Conservation (phyloP, 1,139 yeast species). For the Eremothecium coryli region DNA sequence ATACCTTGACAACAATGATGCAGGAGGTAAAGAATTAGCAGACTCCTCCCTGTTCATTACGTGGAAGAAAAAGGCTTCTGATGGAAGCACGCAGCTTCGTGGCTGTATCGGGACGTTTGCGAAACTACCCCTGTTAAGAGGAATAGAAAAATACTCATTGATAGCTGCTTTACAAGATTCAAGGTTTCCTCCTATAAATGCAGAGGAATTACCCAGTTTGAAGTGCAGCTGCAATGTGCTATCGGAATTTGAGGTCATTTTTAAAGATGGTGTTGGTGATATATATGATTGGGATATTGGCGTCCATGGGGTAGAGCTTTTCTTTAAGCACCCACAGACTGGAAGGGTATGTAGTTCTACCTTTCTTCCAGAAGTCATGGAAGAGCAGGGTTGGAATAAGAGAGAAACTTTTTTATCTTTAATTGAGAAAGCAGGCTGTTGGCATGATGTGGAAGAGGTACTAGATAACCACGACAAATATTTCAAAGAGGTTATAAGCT, state of each 20-base stretch:
- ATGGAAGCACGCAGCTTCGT: slow-evolving; percentile 40
- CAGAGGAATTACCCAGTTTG: slow-evolving; percentile 44
- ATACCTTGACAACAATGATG: slow-evolving; percentile 14
- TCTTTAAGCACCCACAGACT: slow-evolving; percentile 38
- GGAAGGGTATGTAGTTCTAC: slow-evolving; percentile 53
- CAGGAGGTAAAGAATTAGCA: slow-evolving; percentile 10
- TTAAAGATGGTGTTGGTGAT: slow-evolving; percentile 16
- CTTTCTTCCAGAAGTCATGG: slow-evolving; percentile 82
- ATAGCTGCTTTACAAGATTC: slow-evolving; percentile 69
- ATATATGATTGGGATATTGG: slow-evolving; percentile 73
- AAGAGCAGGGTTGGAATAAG: slow-evolving; percentile 81
- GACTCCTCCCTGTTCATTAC: slow-evolving; percentile 71
- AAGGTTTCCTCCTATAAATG: slow-evolving; percentile 60
- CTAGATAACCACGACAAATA: slow-evolving; percentile 21
- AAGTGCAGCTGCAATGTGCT: slow-evolving; percentile 34
- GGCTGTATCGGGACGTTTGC: slow-evolving; percentile 93
- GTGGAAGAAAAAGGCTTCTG: slow-evolving; percentile 48
- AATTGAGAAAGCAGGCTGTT: slow-evolving; percentile 51
- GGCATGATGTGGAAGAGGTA: slow-evolving; percentile 13
- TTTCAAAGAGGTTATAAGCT: slow-evolving; percentile 27
- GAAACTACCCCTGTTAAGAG: slow-evolving; percentile 40
- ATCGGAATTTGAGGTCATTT: slow-evolving; percentile 23
- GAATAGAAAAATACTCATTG: slow-evolving; percentile 54
- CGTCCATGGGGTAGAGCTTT: slow-evolving; percentile 57
- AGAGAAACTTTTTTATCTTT: slow-evolving; percentile 60